Evolutionary conservation across 495 filamentous ascomycete genomes (phyloP).

Genomic region (Trichoderma erinaceum): DNA sequence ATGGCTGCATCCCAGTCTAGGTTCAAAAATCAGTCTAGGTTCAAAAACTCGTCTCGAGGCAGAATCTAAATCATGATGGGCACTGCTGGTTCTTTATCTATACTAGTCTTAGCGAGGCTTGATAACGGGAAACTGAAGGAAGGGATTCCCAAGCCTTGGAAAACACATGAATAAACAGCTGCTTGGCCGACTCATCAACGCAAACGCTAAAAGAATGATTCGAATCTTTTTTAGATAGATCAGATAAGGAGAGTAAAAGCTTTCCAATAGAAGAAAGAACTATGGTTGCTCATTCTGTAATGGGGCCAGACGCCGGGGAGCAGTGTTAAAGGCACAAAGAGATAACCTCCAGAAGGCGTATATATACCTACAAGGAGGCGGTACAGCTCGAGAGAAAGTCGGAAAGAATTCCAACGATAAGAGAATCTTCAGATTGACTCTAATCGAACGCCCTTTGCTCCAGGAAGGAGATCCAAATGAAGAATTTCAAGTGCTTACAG

Average conservation of each 20-base stretch:
- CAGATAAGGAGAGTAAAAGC: not conserved
- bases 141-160: not conserved
- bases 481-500: not conserved
- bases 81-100: no score
- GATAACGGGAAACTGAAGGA: not conserved
- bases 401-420: not conserved
- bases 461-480: not conserved
- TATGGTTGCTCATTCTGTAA: not conserved
- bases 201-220: not conserved
- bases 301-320: not conserved
- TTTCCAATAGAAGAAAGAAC: not conserved
- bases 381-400: not conserved
- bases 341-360: no score
- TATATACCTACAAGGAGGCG: no score
- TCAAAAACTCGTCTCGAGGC: no score
- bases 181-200: not conserved
- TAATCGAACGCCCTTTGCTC: not conserved
- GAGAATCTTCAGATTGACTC: not conserved
- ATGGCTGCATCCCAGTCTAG: no score
- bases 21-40: no score
- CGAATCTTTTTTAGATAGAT: not conserved
- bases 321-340: no score
- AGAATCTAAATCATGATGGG: not conserved
- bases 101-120: not conserved
- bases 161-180: not conserved